Evolutionary conservation across 805 yeast genomes (phyloP), one percentile per base, ranked within the genome.

Genomic region (Starmerella davenportii): DNA sequence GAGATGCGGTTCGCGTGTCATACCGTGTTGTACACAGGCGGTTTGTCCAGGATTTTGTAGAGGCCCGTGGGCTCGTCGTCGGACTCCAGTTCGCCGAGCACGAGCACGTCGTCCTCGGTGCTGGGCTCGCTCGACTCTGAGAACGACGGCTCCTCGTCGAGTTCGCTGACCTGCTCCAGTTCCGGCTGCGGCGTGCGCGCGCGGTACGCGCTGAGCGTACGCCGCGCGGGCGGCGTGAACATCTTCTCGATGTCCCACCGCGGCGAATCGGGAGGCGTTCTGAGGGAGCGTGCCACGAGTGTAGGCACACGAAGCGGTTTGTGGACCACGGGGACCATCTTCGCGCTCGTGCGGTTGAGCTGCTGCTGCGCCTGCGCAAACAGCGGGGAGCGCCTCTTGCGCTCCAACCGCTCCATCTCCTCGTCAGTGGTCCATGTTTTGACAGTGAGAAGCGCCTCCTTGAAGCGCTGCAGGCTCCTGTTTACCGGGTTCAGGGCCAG

Each of bases 401-500:
- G 15, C 25, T 63, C 59, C 21, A 56, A 45, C 30, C 61, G 65
- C 38, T 65, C 60, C 37, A 58, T 54, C 45, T 79, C 92, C 48
- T 81, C 93, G 58, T 85, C 95, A 43, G 80, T 70, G 8, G 95
- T 81, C 59, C 85, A 75, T 46, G 66, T 74, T 38, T 70, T 69
- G 24, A 81, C 67, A 37, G 63, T 65, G 18, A 58, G 51, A 38
- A 87, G 58, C 47, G 80, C 87, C 3, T 58, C 55, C 46, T 70
- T 71, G 65, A 84, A 71, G 38, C 61, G 60, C 1, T 54, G 52
- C 43, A 87, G 61, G 50, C 76, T 75, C 52, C 96, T 73, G 59
- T 85, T 81, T 21, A 68, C 67, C 1, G 96, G 96, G 60, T 85
- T 94, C 41, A 87, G 69, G 11, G 92, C 76, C 40, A 87, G 64